A percentile compares a stretch with the other conserved stretches of the same genome.
phyloP scores from a whole-genome alignment of 306 rosid genomes.

The Glycine tomentella region DNA sequence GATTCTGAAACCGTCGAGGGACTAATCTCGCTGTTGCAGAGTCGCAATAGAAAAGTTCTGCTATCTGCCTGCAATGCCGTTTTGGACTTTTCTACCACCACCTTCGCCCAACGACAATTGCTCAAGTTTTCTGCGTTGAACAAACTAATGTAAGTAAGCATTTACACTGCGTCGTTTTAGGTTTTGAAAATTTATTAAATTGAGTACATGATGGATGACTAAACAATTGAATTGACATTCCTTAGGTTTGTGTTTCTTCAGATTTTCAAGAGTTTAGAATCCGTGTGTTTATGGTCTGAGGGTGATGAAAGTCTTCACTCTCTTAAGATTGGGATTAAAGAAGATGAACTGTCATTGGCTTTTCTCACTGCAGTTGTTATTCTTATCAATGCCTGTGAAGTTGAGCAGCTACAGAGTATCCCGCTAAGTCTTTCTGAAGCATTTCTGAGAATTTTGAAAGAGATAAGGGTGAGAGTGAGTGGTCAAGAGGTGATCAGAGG shows the following conservation, averaged over 20 bases:
- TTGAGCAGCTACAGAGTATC: conserved; percentile 43
- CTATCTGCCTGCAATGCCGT: conserved; percentile 78
- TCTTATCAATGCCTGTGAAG: conserved; percentile 65
- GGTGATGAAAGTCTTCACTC: conserved; percentile 42
- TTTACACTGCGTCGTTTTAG: neutral
- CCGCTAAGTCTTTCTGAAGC: conserved; percentile 50
- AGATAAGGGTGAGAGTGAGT: conserved; percentile 59
- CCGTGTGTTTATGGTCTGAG: conserved; percentile 57
- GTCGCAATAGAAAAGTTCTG: conserved; percentile 48
- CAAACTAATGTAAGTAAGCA: conserved; percentile 63
- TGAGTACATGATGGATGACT: conserved; percentile 16
- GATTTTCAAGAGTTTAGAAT: conserved; percentile 59
- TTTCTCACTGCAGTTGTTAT: conserved; percentile 60
- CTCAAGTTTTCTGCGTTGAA: conserved; percentile 56
- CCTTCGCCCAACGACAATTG: conserved; percentile 56
- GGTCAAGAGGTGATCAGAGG: conserved; percentile 42
- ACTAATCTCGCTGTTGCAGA: conserved; percentile 54
- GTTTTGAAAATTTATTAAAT: neutral
- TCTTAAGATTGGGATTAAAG: conserved; percentile 60
- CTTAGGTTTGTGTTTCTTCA: conserved; percentile 72
- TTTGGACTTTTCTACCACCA: conserved; percentile 68
- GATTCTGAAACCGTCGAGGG: conserved; percentile 61
- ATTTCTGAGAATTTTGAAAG: conserved; percentile 53
- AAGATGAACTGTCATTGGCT: conserved; percentile 58
- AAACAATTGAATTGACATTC: conserved; percentile 54